Evolutionary conservation across 352 stramenopile species (phyloP).

Genomic region (Phytophthora cactorum): DNA sequence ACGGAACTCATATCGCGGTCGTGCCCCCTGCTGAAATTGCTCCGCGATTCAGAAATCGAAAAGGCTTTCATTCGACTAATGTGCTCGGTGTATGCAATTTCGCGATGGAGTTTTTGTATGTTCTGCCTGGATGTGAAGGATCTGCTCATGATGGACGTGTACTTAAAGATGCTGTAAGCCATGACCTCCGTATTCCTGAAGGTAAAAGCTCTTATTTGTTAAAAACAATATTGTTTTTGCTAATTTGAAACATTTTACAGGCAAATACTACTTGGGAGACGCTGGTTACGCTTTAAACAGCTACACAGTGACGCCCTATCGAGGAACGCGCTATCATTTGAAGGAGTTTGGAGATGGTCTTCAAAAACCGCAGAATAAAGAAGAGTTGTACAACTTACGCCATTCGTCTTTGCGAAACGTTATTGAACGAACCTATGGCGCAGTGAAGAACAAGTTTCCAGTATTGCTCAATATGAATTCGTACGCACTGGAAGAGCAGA

Average conservation of each 20-base stretch:
- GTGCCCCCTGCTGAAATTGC: neutral
- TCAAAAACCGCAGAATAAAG: constrained; percentile 9
- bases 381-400: constrained; percentile 10
- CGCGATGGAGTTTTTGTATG: neutral
- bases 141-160: constrained; percentile 1
- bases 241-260: neutral
- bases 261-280: constrained; percentile 1
- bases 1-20: constrained; percentile 10
- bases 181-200: neutral
- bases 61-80: constrained; percentile 6
- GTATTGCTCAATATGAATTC: constrained; percentile 1
- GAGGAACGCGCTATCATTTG: constrained; percentile 5
- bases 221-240: neutral
- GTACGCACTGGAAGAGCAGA: constrained; percentile 1
- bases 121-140: neutral
- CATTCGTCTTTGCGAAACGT: constrained; percentile 11
- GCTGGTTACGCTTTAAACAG: constrained; percentile 3
- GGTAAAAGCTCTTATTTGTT: neutral
- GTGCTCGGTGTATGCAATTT: neutral
- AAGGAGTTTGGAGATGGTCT: constrained; percentile 6
- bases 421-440: constrained; percentile 9
- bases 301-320: constrained; percentile 3
- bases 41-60: constrained; percentile 4
- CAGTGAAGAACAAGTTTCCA: constrained; percentile 13
- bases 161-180: neutral